Conservation (phyloP, 805 yeast genomes). For the Yamadazyma phyllophila region DNA sequence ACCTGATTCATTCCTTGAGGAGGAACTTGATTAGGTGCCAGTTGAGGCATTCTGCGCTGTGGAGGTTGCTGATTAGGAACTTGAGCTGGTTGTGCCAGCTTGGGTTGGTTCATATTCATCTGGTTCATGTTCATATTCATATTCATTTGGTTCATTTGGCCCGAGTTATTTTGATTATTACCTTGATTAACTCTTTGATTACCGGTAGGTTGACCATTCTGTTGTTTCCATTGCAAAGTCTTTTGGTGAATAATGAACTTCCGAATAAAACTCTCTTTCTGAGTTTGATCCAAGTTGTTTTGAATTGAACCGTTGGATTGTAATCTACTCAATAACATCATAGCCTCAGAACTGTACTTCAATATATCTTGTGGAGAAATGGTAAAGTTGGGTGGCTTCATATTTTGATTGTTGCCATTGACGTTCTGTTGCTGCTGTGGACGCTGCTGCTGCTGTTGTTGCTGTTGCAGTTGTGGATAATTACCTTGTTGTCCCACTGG, state of each 20-base stretch:
- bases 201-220: constrained; percentile 19
- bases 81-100: constrained; percentile 10
- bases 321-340: constrained; percentile 34
- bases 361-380: constrained; percentile 38
- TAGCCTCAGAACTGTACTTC: constrained; percentile 40
- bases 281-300: constrained; percentile 33
- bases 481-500: too few species aligned
- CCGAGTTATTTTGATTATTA: too few species aligned
- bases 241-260: constrained; percentile 42
- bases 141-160: not conserved
- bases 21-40: constrained; percentile 2
- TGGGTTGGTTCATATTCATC: constrained; percentile 14
- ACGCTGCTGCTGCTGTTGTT: constrained; percentile 8
- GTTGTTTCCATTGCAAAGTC: constrained; percentile 27
- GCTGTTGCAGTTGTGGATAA: constrained; percentile 26
- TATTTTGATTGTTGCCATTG: not conserved
- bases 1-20: constrained; percentile 15
- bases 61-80: constrained; percentile 19
- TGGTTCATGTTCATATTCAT: constrained; percentile 9
- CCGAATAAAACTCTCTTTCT: constrained; percentile 37
- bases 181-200: too few species aligned
- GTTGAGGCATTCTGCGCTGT: constrained; percentile 20
- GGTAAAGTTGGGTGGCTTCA: constrained; percentile 29
- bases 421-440: not conserved
- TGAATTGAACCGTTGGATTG: constrained; percentile 37